Conservation (phyloP, 306 rosid genomes). For the Casuarina glauca region DNA sequence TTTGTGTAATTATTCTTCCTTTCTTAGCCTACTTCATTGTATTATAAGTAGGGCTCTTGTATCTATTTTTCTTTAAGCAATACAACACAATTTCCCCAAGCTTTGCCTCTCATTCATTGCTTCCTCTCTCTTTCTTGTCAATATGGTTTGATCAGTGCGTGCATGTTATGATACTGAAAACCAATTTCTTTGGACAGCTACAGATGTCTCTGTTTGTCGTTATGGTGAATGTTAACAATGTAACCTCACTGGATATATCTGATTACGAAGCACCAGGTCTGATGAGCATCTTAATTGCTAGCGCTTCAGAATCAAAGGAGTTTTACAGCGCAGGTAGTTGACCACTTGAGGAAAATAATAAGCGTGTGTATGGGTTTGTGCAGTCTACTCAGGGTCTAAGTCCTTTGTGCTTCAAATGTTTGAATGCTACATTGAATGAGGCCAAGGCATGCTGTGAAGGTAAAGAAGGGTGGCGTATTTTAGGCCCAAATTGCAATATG, state of each 20-base stretch:
- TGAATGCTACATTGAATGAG: neutral
- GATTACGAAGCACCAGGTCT: neutral
- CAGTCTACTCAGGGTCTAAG: slow-evolving; percentile 25
- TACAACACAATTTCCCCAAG: no score
- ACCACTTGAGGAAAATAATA: no score
- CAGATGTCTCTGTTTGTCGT: neutral
- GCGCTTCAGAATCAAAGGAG: neutral
- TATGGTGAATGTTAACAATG: neutral
- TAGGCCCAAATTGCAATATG: slow-evolving; percentile 20
- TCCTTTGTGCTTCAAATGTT: slow-evolving; percentile 5
- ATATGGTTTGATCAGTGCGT: neutral
- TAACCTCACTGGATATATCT: neutral
- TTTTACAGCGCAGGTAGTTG: slow-evolving; percentile 4
- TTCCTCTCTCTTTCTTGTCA: no score
- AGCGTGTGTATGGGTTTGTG: slow-evolving; percentile 7
- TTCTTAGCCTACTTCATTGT: no score
- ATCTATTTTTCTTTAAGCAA: no score
- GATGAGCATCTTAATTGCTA: neutral
- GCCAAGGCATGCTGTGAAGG: neutral
- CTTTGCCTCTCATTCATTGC: no score
- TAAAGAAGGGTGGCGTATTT: slow-evolving; percentile 19
- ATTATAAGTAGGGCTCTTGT: no score
- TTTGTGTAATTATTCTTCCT: no score
- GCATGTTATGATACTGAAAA: neutral
- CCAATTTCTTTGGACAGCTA: neutral